phyloP scores from a whole-genome alignment of 768 basidiomycete genomes.

The Brasilioporus rufonigricans region DNA sequence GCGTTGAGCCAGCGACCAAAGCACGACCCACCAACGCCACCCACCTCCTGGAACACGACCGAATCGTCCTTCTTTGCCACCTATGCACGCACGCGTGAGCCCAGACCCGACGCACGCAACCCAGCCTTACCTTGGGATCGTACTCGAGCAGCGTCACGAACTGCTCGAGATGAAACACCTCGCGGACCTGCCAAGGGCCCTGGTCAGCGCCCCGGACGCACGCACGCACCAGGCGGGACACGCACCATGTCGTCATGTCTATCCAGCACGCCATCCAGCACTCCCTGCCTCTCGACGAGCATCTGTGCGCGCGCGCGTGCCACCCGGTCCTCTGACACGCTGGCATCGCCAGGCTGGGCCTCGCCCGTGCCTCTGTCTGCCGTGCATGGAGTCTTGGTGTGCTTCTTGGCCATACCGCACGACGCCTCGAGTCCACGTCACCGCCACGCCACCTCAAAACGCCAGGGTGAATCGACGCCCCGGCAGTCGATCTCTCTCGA shows the following conservation, averaged over 20 bases:
- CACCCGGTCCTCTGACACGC: slow-evolving; percentile 23
- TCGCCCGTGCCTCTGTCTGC: too few relatives aligned
- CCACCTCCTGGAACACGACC: slow-evolving; percentile 69
- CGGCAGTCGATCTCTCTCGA: too few relatives aligned
- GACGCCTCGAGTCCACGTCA: not conserved
- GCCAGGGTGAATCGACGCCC: too few relatives aligned
- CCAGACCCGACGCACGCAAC: not conserved
- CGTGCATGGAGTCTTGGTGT: slow-evolving; percentile 7
- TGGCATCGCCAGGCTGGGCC: too few relatives aligned
- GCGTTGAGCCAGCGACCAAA: not conserved
- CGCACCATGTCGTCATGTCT: slow-evolving; percentile 75
- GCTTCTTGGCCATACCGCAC: slow-evolving; percentile 26
- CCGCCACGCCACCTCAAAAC: slow-evolving; percentile 1
- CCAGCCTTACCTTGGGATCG: slow-evolving; percentile 75
- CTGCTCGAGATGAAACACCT: slow-evolving; percentile 85
- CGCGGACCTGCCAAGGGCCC: slow-evolving; percentile 58
- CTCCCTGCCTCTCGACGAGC: slow-evolving; percentile 56
- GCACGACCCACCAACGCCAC: too few relatives aligned
- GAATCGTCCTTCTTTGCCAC: slow-evolving; percentile 71
- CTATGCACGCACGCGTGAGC: slow-evolving; percentile 38
- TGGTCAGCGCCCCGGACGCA: not conserved
- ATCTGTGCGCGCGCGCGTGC: slow-evolving; percentile 41
- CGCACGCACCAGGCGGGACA: slow-evolving; percentile 11
- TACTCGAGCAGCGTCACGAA: slow-evolving; percentile 75
- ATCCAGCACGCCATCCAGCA: slow-evolving; percentile 58